Percentiles rank a stretch among this genome's conserved stretches.
Evolutionary conservation across 768 basidiomycete genomes (phyloP).

Genomic region (Mrakia blollopis): DNA sequence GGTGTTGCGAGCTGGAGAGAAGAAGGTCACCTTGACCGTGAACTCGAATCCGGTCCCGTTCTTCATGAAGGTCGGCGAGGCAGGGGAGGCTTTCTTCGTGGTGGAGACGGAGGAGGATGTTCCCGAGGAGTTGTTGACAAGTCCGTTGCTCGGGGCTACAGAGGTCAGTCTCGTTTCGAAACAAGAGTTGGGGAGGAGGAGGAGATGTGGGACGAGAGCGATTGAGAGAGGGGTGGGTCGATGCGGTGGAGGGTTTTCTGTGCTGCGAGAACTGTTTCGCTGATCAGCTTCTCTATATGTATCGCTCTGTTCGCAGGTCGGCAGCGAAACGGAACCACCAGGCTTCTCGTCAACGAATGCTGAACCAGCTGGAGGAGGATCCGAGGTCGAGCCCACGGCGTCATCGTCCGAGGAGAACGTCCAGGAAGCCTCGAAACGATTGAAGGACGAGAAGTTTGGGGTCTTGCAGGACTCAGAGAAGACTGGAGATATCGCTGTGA

Average conservation of each 20-base stretch:
- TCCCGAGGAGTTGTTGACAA: conserved; percentile 87
- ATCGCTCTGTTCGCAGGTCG: not conserved
- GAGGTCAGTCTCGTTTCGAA: conserved; percentile 36
- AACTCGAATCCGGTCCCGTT: conserved; percentile 77
- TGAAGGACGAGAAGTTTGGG: conserved; percentile 22
- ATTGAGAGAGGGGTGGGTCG: not conserved
- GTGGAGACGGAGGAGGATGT: conserved; percentile 95
- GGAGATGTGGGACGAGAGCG: not conserved
- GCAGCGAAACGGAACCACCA: not conserved
- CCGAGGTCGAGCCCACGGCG: conserved; percentile 38
- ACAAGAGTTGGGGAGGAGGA: not conserved
- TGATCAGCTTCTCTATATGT: not conserved
- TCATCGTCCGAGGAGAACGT: conserved; percentile 36
- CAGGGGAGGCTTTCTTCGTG: conserved; percentile 97
- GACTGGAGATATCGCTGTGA: conserved; percentile 1
- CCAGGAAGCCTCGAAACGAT: conserved; percentile 20
- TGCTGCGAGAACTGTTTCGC: not conserved
- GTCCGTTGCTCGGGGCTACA: conserved; percentile 62
- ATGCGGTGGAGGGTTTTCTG: not conserved
- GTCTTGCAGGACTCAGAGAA: not conserved
- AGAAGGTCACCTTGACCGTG: conserved; percentile 88
- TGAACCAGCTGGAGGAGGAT: not conserved
- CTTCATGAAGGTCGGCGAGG: conserved; percentile 97
- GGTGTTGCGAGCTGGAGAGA: conserved; percentile 86
- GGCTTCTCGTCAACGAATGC: not conserved